Conservation (phyloP, 2,329 filamentous ascomycete species). For the Orbilia javanica region DNA sequence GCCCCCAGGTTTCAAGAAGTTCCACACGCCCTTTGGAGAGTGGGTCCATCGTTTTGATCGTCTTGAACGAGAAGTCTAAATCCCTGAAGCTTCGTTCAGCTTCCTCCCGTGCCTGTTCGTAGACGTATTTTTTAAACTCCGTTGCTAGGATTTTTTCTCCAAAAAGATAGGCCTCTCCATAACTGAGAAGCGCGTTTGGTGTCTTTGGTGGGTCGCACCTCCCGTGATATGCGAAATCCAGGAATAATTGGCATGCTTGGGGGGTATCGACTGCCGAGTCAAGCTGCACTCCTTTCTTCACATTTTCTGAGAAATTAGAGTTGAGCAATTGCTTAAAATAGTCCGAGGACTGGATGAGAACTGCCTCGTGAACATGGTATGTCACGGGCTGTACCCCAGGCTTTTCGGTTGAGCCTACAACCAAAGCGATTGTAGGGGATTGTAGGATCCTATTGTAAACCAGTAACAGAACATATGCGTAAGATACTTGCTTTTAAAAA, state of each 20-base stretch:
- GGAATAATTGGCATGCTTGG: constrained; percentile 16
- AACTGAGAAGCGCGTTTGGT: not conserved
- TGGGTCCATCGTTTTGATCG: not conserved
- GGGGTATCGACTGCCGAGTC: not conserved
- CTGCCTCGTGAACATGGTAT: constrained; percentile 4
- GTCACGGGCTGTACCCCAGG: not conserved
- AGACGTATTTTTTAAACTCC: constrained; percentile 5
- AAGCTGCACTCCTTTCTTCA: not conserved
- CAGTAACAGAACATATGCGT: not conserved
- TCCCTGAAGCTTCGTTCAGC: not conserved
- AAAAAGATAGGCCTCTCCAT: constrained; percentile 29
- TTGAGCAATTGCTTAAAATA: constrained; percentile 16
- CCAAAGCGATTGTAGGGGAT: not conserved
- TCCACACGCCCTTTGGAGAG: not conserved
- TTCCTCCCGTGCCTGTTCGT: not conserved
- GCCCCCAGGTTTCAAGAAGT: constrained; percentile 5
- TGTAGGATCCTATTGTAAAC: not conserved
- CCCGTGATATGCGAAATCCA: constrained; percentile 28
- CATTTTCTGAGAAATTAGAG: not conserved
- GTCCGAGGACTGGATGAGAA: not conserved
- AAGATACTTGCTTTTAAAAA: no score
- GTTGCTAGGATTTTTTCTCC: constrained; percentile 21
- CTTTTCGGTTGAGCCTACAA: not conserved
- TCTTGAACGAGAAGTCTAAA: not conserved
- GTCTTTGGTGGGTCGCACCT: not conserved